Base-by-base conservation (phyloP, 2,329 filamentous ascomycete genomes). In the Ophiostoma triangulosporum region DNA sequence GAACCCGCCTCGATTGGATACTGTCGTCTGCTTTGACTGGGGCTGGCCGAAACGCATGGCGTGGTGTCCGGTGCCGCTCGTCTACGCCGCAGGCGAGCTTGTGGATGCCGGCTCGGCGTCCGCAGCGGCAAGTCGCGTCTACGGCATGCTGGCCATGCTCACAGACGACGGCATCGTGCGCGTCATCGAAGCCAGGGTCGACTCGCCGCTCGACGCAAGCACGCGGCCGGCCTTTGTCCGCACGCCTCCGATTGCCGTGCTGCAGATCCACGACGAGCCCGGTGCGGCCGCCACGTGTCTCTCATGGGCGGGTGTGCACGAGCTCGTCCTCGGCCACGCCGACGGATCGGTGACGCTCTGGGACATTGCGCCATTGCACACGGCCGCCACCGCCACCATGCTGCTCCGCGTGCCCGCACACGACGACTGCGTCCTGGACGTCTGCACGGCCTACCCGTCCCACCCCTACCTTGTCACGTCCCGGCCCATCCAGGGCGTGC, bases 291-390 rank as follows among this genome's bases (percentile, higher is more conserved):
- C 74, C 27, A 78, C 75, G 15, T 70, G 72, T 55, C 69, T 81
- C 51, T 69, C 75, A 11, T 81, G 78, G 78, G 64, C 73, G 32
- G 74, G 72, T 55, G 69, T 70, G 57, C 80, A 80, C 60, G 73
- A 76, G 22, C 64, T 81, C 36, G 74, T 69, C 0, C 65, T 77
- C 29, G 78, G 76, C 49, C 76, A 80, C 60, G 71, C 70, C 0
- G 78, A 81, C 56, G 78, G 78, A 31, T 76, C 73, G 20, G 66
- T 81, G 33, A 69, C 70, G 20, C 65, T 80, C 11, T 81, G 77
- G 77, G 80, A 40, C 67, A 68, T 36, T 77, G 26, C 15, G 15
- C 14, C 22, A 26, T 20, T 9, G 20, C 38, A 22, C n/a, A 43
- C 38, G 36, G n/a, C 17, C 36, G n/a, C 17, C 36, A 4, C 77